Base-by-base conservation (phyloP, 2,329 filamentous ascomycete species). In the Acrocalymma vagum region DNA sequence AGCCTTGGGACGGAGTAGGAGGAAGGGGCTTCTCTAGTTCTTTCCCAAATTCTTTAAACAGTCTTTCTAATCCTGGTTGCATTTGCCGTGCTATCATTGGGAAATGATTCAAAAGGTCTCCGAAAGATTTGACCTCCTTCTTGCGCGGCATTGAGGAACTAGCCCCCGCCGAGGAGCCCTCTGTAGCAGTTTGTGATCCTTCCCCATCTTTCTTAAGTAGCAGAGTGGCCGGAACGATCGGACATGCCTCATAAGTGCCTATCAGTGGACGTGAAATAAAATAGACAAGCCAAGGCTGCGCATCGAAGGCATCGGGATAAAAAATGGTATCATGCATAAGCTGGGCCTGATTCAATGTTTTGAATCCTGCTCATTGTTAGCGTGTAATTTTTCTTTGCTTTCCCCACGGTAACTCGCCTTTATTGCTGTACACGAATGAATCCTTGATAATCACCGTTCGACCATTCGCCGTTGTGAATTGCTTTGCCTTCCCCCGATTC, bases 11-110 rank as follows among this genome's bases (percentile, higher is more conserved):
- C 15, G 79, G 88, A 1, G 88, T 87, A 11, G 87, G 86, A 3
- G 90, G 90, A 5, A 95, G 71, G 5, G 90, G 90, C 60, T 88
- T 91, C 52, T 95, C 89, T 53, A 96, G 86, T 38, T 93, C 88
- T 29, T 83, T 83, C 5, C 84, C 86, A 66, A 99, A 97, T 57
- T 97, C 92, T 46, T 87, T 85, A 63, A 97, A 96, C 17, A 97
- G 74, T 60, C 86, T 86, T 62, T 99, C 93, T 22, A 99, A 72
- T 0, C 94, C 94, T 2, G 87, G 83, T 58, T 96, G 91, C 91
- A 99, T 96, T 70, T 99, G 94, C 45, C 90, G 83, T 16, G 92
- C 91, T 58, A 99, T 97, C 82, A 95, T 88, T 2, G 94, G 94
- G 54, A 97, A 99, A 57, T 91, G 85, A 54, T 89, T 88, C 27